Percentiles rank a stretch among this genome's conserved stretches.
Conservation (phyloP, 192 early-diverging fungal genomes). For the Backusella circina region DNA sequence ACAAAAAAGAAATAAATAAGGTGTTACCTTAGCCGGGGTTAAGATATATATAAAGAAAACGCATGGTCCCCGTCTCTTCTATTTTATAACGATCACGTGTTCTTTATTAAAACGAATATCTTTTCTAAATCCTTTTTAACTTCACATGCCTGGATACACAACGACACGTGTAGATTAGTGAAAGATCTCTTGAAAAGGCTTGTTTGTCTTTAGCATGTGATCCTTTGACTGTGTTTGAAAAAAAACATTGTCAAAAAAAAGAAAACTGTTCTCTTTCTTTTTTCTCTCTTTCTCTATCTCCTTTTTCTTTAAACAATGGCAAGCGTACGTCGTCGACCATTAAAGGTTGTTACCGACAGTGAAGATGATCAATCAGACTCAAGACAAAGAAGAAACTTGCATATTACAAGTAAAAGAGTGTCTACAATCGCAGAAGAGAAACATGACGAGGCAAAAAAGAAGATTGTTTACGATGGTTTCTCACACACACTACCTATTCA, state of each 20-base stretch:
- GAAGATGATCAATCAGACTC: slow-evolving; percentile 33
- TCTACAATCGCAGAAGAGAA: slow-evolving; percentile 27
- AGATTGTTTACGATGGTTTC: slow-evolving; percentile 5
- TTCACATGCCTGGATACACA: background rate
- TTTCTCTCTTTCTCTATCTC: slow-evolving; percentile 11
- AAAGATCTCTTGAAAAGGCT: background rate
- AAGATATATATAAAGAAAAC: slow-evolving; percentile 42
- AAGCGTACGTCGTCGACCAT: slow-evolving; percentile 5
- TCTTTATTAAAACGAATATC: slow-evolving; percentile 21
- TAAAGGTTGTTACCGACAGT: slow-evolving; percentile 31
- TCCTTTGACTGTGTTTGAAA: slow-evolving; percentile 5
- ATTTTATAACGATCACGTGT: slow-evolving; percentile 76
- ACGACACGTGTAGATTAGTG: background rate
- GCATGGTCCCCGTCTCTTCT: slow-evolving; percentile 61
- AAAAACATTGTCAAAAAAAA: slow-evolving; percentile 1
- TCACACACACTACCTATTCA: slow-evolving; percentile 59
- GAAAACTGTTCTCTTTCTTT: background rate
- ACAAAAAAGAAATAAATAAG: background rate
- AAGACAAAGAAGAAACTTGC: slow-evolving; percentile 19
- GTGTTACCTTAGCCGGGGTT: slow-evolving; percentile 34
- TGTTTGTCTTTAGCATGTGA: slow-evolving; percentile 2
- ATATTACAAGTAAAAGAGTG: slow-evolving; percentile 16
- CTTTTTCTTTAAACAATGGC: slow-evolving; percentile 3
- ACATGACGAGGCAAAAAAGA: slow-evolving; percentile 18
- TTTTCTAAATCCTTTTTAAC: background rate